phyloP scores from a whole-genome alignment of 805 yeast genomes.

The Candida patagonica region DNA sequence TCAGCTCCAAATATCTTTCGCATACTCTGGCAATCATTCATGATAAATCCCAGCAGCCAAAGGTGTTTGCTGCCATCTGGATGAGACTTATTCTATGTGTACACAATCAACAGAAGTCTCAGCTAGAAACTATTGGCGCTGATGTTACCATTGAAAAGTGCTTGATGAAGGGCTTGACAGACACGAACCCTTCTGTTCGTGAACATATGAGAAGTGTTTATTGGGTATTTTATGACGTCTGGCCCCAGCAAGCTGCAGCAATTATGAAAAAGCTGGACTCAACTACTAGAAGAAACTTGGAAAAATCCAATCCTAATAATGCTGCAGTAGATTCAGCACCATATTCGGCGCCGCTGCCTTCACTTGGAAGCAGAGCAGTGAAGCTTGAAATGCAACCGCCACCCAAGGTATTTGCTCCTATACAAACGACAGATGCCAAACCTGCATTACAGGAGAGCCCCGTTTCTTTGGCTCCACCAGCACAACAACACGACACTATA shows the following conservation, averaged over 20 bases:
- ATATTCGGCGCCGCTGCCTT: background rate
- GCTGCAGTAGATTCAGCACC: background rate
- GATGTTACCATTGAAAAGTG: conserved; percentile 41
- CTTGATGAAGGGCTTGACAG: conserved; percentile 54
- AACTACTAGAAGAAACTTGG: conserved; percentile 49
- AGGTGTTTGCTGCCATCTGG: conserved; percentile 64
- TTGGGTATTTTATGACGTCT: conserved; percentile 55
- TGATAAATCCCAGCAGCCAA: conserved; percentile 66
- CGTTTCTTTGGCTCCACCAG: too few species aligned
- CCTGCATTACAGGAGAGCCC: too few species aligned
- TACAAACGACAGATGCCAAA: too few species aligned
- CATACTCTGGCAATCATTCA: conserved; percentile 42
- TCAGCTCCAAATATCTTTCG: conserved; percentile 41
- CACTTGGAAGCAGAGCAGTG: too few species aligned
- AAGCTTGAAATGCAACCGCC: too few species aligned
- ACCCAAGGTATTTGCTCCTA: too few species aligned
- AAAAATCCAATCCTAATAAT: conserved; percentile 44
- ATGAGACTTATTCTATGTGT: conserved; percentile 43
- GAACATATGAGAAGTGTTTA: conserved; percentile 63
- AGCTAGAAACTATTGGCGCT: conserved; percentile 26
- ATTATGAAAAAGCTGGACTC: conserved; percentile 33
- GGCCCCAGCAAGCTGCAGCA: conserved; percentile 43
- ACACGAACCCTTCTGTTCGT: conserved; percentile 74
- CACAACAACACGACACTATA: too few species aligned
- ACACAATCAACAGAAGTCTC: conserved; percentile 33